These are phyloP conservation scores for Russula olivacea DNA, from an alignment of 768 basidiomycete species.

Conservation along the genomic window DNA sequence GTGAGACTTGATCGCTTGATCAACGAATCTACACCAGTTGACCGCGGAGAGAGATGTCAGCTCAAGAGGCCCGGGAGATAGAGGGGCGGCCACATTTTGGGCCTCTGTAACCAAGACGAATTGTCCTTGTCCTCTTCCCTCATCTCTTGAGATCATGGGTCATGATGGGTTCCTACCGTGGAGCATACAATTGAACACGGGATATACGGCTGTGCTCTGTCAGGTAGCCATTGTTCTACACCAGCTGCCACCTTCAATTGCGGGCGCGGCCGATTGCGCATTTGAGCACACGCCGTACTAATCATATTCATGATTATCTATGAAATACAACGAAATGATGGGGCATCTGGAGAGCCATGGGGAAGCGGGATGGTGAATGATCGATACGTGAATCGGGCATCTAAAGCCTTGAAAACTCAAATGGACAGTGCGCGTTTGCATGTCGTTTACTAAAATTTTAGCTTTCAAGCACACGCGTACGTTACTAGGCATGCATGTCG, in stretches of 20 bases:
- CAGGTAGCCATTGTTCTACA: no score
- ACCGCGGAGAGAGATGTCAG: background rate
- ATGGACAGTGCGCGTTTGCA: background rate
- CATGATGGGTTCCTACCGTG: no score
- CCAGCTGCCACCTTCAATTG: background rate
- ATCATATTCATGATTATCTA: background rate
- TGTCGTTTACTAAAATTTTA: background rate
- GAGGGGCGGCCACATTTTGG: background rate
- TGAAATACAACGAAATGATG: background rate
- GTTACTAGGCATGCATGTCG: no score
- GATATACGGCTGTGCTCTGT: no score
- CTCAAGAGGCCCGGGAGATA: background rate
- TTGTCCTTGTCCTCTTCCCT: background rate
- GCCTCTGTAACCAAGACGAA: background rate
- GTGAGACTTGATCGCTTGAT: background rate
- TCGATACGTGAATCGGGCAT: background rate
- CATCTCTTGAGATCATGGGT: background rate
- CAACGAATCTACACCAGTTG: background rate
- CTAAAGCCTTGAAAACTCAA: no score
- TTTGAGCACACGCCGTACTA: background rate
- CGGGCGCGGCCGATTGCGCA: no score
- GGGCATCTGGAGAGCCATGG: background rate
- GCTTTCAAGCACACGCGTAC: background rate
- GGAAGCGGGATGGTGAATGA: background rate
- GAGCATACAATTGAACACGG: no score